Evolutionary conservation across 495 filamentous ascomycete species (phyloP).

Genomic region (Talaromyces liani): DNA sequence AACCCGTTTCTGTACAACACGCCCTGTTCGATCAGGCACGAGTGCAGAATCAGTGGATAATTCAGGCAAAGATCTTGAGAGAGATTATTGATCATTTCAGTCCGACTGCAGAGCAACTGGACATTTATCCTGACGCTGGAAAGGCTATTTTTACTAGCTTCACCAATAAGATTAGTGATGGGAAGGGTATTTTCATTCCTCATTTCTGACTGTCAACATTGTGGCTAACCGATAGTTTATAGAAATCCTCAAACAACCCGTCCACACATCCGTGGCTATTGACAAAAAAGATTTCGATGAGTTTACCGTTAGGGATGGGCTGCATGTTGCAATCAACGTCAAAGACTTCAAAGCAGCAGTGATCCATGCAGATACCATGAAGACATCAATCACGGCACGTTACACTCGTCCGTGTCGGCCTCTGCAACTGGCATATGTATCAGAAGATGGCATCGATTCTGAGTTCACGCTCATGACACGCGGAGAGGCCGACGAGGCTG

Average conservation of each 20-base stretch:
- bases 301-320: conserved; percentile 66
- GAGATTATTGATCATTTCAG: conserved; percentile 91
- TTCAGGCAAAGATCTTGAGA: conserved; percentile 64
- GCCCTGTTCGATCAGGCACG: conserved; percentile 72
- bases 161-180: conserved; percentile 80
- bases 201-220: neutral
- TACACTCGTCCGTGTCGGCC: conserved; percentile 78
- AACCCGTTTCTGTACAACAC: conserved; percentile 71
- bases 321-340: conserved; percentile 83
- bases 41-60: conserved; percentile 70
- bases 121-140: conserved; percentile 69
- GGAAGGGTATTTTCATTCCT: conserved; percentile 53
- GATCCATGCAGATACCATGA: conserved; percentile 70
- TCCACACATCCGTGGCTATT: conserved; percentile 85
- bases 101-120: conserved; percentile 81
- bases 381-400: conserved; percentile 59
- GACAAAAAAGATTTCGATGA: conserved; percentile 82
- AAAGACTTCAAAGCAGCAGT: conserved; percentile 94
- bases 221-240: conserved; percentile 22
- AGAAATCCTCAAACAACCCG: conserved; percentile 89
- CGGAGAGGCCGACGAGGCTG: conserved; percentile 67
- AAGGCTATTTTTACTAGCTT: conserved; percentile 83
- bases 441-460: conserved; percentile 61
- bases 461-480: conserved; percentile 95
- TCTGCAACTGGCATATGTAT: conserved; percentile 70